Percentiles rank a stretch among this genome's conserved stretches.
These are phyloP conservation scores for Mycosphaerella sp. DNA, from an alignment of 2,329 filamentous ascomycete species.

Conservation along the genomic window DNA sequence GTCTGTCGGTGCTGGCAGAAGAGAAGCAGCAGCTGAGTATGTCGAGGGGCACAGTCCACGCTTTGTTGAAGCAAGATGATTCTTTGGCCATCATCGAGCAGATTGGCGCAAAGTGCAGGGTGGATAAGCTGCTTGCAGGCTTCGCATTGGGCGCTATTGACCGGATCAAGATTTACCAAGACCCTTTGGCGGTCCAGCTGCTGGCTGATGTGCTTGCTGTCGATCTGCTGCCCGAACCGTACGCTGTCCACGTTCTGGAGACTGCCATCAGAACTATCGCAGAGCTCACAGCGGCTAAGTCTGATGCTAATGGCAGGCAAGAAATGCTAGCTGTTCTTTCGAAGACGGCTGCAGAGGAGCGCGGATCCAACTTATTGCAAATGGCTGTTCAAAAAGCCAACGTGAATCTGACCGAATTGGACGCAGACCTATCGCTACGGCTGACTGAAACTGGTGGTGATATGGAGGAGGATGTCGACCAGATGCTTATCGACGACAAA, in stretches of 20 bases:
- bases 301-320: constrained; percentile 4
- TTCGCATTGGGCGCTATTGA: constrained; percentile 62
- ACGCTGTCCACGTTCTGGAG: constrained; percentile 14
- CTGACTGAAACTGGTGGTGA: constrained; percentile 1
- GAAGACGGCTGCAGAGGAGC: constrained; percentile 5
- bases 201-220: constrained; percentile 8
- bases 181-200: constrained; percentile 7
- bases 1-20: constrained; percentile 74
- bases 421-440: constrained; percentile 15
- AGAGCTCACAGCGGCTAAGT: neutral
- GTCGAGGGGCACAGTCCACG: constrained; percentile 63
- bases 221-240: constrained; percentile 4
- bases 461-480: constrained; percentile 7
- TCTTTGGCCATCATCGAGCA: constrained; percentile 55
- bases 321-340: constrained; percentile 6
- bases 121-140: constrained; percentile 66
- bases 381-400: constrained; percentile 8
- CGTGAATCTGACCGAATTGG: constrained; percentile 11
- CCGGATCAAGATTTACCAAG: constrained; percentile 27
- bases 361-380: constrained; percentile 4
- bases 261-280: constrained; percentile 7
- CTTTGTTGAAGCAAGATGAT: constrained; percentile 58
- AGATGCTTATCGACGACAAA: constrained; percentile 5
- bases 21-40: constrained; percentile 66
- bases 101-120: constrained; percentile 58